Base-by-base conservation (phyloP, 495 filamentous ascomycete species). In the Aspergillus leporis region DNA sequence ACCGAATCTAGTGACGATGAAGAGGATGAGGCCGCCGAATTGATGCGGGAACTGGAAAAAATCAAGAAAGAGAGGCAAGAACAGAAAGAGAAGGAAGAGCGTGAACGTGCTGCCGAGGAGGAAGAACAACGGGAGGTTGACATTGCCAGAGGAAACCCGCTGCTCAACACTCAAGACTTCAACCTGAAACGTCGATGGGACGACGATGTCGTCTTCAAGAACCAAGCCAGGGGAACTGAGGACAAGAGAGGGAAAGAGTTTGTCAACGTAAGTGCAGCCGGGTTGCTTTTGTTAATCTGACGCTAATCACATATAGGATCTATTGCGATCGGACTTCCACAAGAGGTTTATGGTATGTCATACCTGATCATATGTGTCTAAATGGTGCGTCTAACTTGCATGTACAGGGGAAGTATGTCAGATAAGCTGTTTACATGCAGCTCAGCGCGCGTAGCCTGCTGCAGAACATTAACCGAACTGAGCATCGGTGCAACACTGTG, bases 131-230 rank as follows among this genome's bases (percentile, higher is more conserved):
- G 89, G 32, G 94, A 97, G 71, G 78, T 84, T 55, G 90, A 97
- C 58, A 96, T 98, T 63, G 93, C 94, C 25, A 77, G 89, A 49
- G 94, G 94, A 16, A 98, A 98, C 69, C 95, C 94, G 18, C 75
- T 98, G 41, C 80, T 98, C 25, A 97, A 97, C 64, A 69, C 88
- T 0, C 67, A 79, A 31, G 76, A 79, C 40, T 78, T 79, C 73
- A 78, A 80, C 59, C 65, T 70, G 43, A 71, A 71, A 64, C 67
- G 69, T 23, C 84, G 92, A 67, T 98, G 94, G 94, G 94, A 98
- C 64, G 94, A 98, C 60, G 94, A 98, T 77, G 94, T 98, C n/a
- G 92, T 98, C 18, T 98, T 98, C 77, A 97, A 96, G 79, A 98
- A 98, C 73, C 94, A 98, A 74, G 94, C 93, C 32, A 84, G 95